phyloP scores from a whole-genome alignment of 2,329 filamentous ascomycete species.

The Hirsutella minnesotensis region DNA sequence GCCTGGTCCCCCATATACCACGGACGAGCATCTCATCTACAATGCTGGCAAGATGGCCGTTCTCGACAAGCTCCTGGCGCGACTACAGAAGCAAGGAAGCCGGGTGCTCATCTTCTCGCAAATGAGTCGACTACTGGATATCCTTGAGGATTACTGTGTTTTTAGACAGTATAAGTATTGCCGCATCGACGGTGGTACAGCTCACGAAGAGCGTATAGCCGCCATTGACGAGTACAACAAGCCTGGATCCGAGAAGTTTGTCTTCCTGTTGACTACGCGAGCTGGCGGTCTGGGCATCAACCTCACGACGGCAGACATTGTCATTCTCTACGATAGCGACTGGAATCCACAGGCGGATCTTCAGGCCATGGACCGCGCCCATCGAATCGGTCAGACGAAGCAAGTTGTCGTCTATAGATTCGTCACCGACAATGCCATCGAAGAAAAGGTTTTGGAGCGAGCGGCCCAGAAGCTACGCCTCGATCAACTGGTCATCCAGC shows the following conservation, averaged over 20 bases:
- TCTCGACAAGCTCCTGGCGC: slow-evolving; percentile 77
- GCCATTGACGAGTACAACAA: slow-evolving; percentile 99
- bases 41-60: slow-evolving; percentile 98
- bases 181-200: slow-evolving; percentile 91
- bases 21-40: slow-evolving; percentile 86
- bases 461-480: slow-evolving; percentile 93
- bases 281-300: slow-evolving; percentile 97
- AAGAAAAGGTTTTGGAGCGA: slow-evolving; percentile 94
- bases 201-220: slow-evolving; percentile 92
- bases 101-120: slow-evolving; percentile 98
- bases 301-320: slow-evolving; percentile 86
- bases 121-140: slow-evolving; percentile 95
- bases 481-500: slow-evolving; percentile 95
- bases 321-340: slow-evolving; percentile 92
- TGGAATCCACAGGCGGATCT: slow-evolving; percentile 98
- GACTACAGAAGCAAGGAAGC: slow-evolving; percentile 77
- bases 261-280: slow-evolving; percentile 90
- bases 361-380: slow-evolving; percentile 96
- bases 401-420: slow-evolving; percentile 95
- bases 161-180: slow-evolving; percentile 94
- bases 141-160: slow-evolving; percentile 95
- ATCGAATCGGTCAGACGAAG: slow-evolving; percentile 97
- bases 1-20: slow-evolving; percentile 93
- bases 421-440: slow-evolving; percentile 94
- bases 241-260: slow-evolving; percentile 86